phyloP scores from a whole-genome alignment of 1,284 basidiomycete genomes.

The Trametes pubescens region DNA sequence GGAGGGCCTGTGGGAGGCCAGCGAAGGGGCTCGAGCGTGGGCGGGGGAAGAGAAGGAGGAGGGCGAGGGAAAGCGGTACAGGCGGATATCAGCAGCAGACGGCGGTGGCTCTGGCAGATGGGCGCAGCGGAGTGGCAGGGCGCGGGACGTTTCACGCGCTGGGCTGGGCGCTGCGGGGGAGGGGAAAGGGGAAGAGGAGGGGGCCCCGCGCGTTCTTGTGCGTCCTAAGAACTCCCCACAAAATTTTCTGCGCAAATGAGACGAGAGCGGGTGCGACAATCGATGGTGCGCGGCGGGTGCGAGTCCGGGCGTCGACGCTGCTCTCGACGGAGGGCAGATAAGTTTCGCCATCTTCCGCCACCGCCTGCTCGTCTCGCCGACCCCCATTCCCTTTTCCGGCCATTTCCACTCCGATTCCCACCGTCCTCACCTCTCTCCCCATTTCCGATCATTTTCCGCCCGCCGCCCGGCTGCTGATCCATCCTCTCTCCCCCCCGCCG shows the following conservation, averaged over 20 bases:
- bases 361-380: conserved; percentile 12
- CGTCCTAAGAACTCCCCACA: not conserved
- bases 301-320: conserved; percentile 4
- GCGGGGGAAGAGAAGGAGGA: conserved; percentile 18
- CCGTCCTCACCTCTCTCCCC: conserved; percentile 19
- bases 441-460: conserved; percentile 34
- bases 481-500: conserved; percentile 7
- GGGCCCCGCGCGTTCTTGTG: conserved; percentile 6
- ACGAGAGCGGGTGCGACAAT: conserved; percentile 1
- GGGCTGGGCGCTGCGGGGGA: conserved; percentile 3
- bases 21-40: conserved; percentile 17
- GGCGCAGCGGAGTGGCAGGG: conserved; percentile 2
- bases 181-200: conserved; percentile 9
- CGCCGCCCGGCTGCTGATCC: conserved; percentile 19
- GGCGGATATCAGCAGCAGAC: conserved; percentile 12
- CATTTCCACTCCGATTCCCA: conserved; percentile 24
- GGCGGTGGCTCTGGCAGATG: conserved; percentile 10
- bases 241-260: conserved; percentile 21
- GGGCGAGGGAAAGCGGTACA: conserved; percentile 3
- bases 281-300: conserved; percentile 11
- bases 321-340: conserved; percentile 25
- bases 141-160: conserved; percentile 2
- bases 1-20: conserved; percentile 15
- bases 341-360: conserved; percentile 32
- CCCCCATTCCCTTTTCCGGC: conserved; percentile 16